phyloP scores from a whole-genome alignment of 2,329 filamentous ascomycete species.

The Penicillium sp. region DNA sequence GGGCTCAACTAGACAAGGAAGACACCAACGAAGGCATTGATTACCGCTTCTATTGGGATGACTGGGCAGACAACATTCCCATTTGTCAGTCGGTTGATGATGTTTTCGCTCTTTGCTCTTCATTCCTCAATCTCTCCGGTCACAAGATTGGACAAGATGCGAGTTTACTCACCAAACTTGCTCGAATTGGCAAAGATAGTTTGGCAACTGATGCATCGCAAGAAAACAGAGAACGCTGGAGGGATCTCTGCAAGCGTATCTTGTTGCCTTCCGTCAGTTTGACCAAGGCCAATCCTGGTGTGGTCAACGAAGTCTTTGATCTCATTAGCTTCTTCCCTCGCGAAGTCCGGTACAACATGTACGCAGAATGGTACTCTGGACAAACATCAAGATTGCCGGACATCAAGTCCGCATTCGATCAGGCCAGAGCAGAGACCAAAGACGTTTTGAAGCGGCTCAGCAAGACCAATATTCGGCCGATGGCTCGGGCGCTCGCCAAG shows the following conservation, averaged over 20 bases:
- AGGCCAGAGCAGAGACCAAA: constrained; percentile 73
- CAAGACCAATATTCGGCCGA: constrained; percentile 77
- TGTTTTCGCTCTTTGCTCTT: constrained; percentile 79
- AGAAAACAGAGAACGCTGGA: constrained; percentile 73
- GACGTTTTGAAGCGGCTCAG: constrained; percentile 86
- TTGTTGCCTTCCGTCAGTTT: constrained; percentile 87
- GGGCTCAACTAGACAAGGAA: constrained; percentile 77
- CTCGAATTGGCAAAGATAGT: constrained; percentile 79
- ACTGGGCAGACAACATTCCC: constrained; percentile 92
- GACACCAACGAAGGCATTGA: constrained; percentile 71
- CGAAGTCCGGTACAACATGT: constrained; percentile 77
- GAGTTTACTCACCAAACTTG: constrained; percentile 72
- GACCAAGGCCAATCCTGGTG: constrained; percentile 76
- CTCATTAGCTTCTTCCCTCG: constrained; percentile 76
- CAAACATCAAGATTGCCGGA: constrained; percentile 72
- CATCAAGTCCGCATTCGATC: constrained; percentile 73
- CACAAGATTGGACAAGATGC: constrained; percentile 86
- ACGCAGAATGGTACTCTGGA: constrained; percentile 88
- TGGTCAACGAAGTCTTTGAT: constrained; percentile 82
- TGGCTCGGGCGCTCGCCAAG: constrained; percentile 86
- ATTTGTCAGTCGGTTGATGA: constrained; percentile 88
- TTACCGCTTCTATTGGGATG: constrained; percentile 95
- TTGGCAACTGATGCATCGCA: constrained; percentile 67
- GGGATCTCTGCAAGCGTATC: constrained; percentile 75
- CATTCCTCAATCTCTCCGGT: constrained; percentile 79